Percentiles rank a stretch among this genome's conserved stretches.
phyloP scores from a whole-genome alignment of 495 filamentous ascomycete genomes.

The Xylaria telfairii region DNA sequence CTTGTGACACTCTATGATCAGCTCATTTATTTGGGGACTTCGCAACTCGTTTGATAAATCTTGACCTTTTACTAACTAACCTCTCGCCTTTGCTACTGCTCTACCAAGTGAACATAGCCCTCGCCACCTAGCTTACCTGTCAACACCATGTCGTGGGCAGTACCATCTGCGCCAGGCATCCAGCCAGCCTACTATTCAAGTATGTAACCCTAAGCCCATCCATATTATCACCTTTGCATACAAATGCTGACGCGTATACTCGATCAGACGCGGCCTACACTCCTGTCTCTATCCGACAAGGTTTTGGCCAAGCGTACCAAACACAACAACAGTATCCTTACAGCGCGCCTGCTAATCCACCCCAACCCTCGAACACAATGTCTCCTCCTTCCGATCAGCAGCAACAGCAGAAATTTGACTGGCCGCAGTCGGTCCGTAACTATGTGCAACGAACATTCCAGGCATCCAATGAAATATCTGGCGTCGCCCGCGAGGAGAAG shows the following conservation, averaged over 20 bases:
- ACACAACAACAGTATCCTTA: slow-evolving; percentile 41
- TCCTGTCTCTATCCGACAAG: slow-evolving; percentile 55
- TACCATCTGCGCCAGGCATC: slow-evolving; percentile 41
- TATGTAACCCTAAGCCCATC: slow-evolving; percentile 29
- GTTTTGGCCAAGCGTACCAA: slow-evolving; percentile 49
- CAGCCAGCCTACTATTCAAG: slow-evolving; percentile 44
- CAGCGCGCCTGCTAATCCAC: slow-evolving; percentile 38
- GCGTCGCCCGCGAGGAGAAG: slow-evolving; percentile 72
- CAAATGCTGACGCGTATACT: slow-evolving; percentile 35
- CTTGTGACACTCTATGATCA: slow-evolving; percentile 10
- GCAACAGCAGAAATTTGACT: slow-evolving; percentile 69
- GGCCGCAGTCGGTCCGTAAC: slow-evolving; percentile 74
- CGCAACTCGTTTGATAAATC: background rate
- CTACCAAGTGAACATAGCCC: background rate
- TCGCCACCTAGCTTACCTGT: background rate
- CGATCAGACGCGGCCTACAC: slow-evolving; percentile 55
- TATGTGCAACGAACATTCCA: slow-evolving; percentile 89
- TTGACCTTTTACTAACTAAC: slow-evolving; percentile 27
- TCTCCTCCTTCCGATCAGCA: slow-evolving; percentile 32
- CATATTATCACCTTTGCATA: background rate
- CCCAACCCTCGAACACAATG: slow-evolving; percentile 34
- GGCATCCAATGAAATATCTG: slow-evolving; percentile 67
- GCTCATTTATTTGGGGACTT: background rate
- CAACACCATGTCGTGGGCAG: slow-evolving; percentile 41
- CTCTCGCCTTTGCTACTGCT: slow-evolving; percentile 1